Base-by-base conservation (phyloP, 2,329 filamentous ascomycete genomes). In the Aspergillus costaricaensis region DNA sequence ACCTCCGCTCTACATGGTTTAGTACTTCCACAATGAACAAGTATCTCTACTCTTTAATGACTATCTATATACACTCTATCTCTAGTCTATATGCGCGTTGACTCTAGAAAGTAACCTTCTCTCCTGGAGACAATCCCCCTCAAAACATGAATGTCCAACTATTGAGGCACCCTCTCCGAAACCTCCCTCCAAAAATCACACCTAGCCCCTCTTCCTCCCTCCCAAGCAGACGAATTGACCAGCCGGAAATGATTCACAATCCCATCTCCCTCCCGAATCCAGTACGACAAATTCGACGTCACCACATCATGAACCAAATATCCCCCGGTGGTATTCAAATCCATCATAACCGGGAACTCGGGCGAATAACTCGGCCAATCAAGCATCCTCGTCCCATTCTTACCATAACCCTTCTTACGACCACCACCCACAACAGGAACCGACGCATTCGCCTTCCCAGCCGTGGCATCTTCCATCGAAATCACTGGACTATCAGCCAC, bases 301-400 rank as follows among this genome's bases (percentile, higher is more conserved):
- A 68, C 50, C 64, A 57, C 55, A 30, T 50, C 50, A 7, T 39
- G 43, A 30, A 64, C 63, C 14, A 65, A 36, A 14, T 59, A 65
- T 2, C 79, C 80, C 4, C 81, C 81, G 0, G 80, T 82, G 59
- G 80, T 76, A 60, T 83, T 83, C 43, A 83, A 57, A 62, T 82
- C 78, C 55, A 83, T 70, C 73, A 79, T 75, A 17, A 70, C 67
- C 0, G 76, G 77, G 62, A 17, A 68, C 61, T 3, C 72, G 63
- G 3, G 64, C 62, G 71, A 73, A 80, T 56, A 68, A 17, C 17
- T 60, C 0, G 74, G 75, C 78, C 80, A 82, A 27, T 50, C 47
- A 21, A 44, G 32, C 8, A 66, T 60, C 17, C 70, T 64, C 3
- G 72, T 69, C 21, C 73, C 72, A n/a, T 64, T 65, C 2, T 12